Base-by-base conservation (phyloP, 768 basidiomycete species). In the Melanogaster broomeanus region DNA sequence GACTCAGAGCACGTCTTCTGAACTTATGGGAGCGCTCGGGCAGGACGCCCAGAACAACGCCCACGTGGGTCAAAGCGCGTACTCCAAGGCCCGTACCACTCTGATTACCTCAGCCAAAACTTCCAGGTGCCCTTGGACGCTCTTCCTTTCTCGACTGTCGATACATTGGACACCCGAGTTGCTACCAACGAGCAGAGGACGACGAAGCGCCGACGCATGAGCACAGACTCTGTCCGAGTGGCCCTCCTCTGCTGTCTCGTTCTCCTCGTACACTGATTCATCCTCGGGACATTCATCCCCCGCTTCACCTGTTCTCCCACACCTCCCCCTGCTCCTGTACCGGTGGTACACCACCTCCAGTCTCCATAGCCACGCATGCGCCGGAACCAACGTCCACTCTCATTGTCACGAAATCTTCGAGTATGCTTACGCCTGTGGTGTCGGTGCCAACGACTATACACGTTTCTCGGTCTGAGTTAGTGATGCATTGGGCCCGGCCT, bases 181-280 rank as follows among this genome's bases (percentile, higher is more conserved):
- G n/a, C n/a, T n/a, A n/a, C n/a, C n/a, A n/a, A n/a, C n/a, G n/a
- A n/a, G n/a, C n/a, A n/a, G n/a, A n/a, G n/a, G n/a, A n/a, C n/a
- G n/a, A n/a, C 68, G 55, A 92, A 91, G 68, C 80, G 87, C 6
- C 75, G 88, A 12, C 73, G 88, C 46, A 85, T 90, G 88, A 88
- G 87, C 73, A 74, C 77, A 1, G 74, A 71, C 50, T 77, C 76
- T 15, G 5, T 77, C 77, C 4, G 78, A 79, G 54, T 78, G 77
- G 0, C 78, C 77, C 0, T 84, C 81, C 3, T 84, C 12, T 84
- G n/a, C n/a, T n/a, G n/a, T n/a, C n/a, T n/a, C n/a, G n/a, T n/a
- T n/a, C n/a, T n/a, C n/a, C n/a, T n/a, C 83, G 2, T 87, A 80
- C 58, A 73, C 73, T 37, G 84, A 86, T 51, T 79, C 82, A 7